Conservation (phyloP, 2,329 filamentous ascomycete species). For the Zalaria obscura region DNA sequence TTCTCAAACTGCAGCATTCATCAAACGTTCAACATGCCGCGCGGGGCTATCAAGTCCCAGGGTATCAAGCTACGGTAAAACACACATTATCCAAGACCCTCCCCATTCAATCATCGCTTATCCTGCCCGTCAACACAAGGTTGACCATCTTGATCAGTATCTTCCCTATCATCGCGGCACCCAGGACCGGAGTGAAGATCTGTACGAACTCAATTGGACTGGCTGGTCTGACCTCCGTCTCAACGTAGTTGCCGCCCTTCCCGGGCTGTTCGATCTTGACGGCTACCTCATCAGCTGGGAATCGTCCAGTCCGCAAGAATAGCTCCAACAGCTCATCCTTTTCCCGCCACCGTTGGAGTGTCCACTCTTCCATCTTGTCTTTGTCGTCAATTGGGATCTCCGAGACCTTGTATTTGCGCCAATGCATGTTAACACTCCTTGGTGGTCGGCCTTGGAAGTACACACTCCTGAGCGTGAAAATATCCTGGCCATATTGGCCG, state of each 20-base stretch:
- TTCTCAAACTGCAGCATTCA: too few relatives aligned
- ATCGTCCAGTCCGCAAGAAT: slow-evolving; percentile 60
- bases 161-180: slow-evolving; percentile 20
- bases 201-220: slow-evolving; percentile 27
- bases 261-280: slow-evolving; percentile 16
- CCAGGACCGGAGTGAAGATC: slow-evolving; percentile 26
- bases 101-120: slow-evolving; percentile 1
- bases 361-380: slow-evolving; percentile 66
- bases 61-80: too few relatives aligned
- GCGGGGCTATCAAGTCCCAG: too few relatives aligned
- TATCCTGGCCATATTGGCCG: slow-evolving; percentile 66
- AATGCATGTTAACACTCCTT: slow-evolving; percentile 92
- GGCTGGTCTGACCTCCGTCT: slow-evolving; percentile 29
- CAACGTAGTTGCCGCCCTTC: slow-evolving; percentile 27
- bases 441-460: slow-evolving; percentile 83
- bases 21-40: too few relatives aligned
- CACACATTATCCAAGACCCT: not conserved
- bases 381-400: slow-evolving; percentile 67
- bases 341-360: slow-evolving; percentile 72
- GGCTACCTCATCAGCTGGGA: slow-evolving; percentile 50
- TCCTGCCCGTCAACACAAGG: slow-evolving; percentile 6
- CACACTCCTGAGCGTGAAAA: slow-evolving; percentile 72
- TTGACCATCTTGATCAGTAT: slow-evolving; percentile 17
- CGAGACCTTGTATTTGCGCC: slow-evolving; percentile 68
- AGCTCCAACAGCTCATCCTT: slow-evolving; percentile 80